phyloP scores from a whole-genome alignment of 2,329 filamentous ascomycete species.

The Penicillium glabrum region DNA sequence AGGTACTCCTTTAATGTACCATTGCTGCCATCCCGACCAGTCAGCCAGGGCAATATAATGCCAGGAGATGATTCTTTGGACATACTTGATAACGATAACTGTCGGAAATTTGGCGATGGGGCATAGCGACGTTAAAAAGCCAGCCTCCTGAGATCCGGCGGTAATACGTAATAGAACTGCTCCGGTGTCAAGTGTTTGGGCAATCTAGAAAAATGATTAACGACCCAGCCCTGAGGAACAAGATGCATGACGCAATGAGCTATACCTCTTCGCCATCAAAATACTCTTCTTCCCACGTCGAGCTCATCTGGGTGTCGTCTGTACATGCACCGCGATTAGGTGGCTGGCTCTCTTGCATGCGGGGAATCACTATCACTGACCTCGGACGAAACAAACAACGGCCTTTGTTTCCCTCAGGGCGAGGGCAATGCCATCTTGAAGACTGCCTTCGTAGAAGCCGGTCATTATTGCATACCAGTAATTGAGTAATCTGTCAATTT shows the following conservation, averaged over 20 bases:
- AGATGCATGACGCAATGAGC: neutral
- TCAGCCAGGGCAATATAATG: slow-evolving; percentile 12
- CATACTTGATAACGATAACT: slow-evolving; percentile 73
- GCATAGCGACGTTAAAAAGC: slow-evolving; percentile 78
- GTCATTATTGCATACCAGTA: slow-evolving; percentile 18
- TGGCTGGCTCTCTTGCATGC: slow-evolving; percentile 9
- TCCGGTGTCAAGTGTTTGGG: slow-evolving; percentile 57
- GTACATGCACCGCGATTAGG: slow-evolving; percentile 11
- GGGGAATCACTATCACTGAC: slow-evolving; percentile 48
- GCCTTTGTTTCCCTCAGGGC: slow-evolving; percentile 74
- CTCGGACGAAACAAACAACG: slow-evolving; percentile 81
- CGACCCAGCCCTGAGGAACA: neutral
- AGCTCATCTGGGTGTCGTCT: slow-evolving; percentile 71
- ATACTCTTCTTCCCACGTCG: slow-evolving; percentile 71
- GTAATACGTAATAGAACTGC: slow-evolving; percentile 69
- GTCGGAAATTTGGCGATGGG: slow-evolving; percentile 77
- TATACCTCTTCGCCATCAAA: slow-evolving; percentile 55
- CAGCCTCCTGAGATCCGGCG: slow-evolving; percentile 75
- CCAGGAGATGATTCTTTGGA: neutral
- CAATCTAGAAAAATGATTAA: slow-evolving; percentile 48
- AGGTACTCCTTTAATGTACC: slow-evolving; percentile 78
- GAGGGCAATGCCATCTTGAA: slow-evolving; percentile 76
- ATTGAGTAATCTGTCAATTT: neutral
- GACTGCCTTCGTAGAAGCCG: slow-evolving; percentile 80
- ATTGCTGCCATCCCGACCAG: slow-evolving; percentile 52